Conservation (phyloP, 2,329 filamentous ascomycete genomes). For the Calonectria henricotiae region DNA sequence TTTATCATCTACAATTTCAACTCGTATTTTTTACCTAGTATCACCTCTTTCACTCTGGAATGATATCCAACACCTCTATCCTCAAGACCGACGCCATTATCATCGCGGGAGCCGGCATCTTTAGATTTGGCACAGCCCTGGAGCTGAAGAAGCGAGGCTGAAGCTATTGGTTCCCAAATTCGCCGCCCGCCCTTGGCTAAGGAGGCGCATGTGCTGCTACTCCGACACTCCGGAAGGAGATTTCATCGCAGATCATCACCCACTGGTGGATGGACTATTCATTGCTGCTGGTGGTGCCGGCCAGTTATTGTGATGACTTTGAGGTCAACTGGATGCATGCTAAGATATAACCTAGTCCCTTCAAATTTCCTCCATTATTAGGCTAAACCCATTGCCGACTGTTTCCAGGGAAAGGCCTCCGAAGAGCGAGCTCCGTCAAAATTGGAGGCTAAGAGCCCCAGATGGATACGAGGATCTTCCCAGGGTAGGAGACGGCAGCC, state of each 20-base stretch:
- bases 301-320: neutral
- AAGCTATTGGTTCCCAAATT: neutral
- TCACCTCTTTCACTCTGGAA: neutral
- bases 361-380: constrained; percentile 41
- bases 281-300: neutral
- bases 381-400: constrained; percentile 29
- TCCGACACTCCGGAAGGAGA: neutral
- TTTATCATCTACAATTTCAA: neutral
- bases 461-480: neutral
- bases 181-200: neutral
- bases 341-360: constrained; percentile 22
- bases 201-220: neutral
- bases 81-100: neutral
- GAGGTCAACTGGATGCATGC: too few relatives aligned
- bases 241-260: neutral
- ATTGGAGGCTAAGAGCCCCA: constrained; percentile 24
- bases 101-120: constrained; percentile 65
- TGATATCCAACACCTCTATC: neutral
- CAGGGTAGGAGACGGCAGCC: neutral
- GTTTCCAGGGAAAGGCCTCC: constrained; percentile 27
- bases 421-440: constrained; percentile 18
- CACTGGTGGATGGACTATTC: neutral
- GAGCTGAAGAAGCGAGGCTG: constrained; percentile 60
- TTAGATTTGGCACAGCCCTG: constrained; percentile 65
- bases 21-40: neutral